phyloP scores from a whole-genome alignment of 495 filamentous ascomycete genomes.

The Mytilinidion resinicola region DNA sequence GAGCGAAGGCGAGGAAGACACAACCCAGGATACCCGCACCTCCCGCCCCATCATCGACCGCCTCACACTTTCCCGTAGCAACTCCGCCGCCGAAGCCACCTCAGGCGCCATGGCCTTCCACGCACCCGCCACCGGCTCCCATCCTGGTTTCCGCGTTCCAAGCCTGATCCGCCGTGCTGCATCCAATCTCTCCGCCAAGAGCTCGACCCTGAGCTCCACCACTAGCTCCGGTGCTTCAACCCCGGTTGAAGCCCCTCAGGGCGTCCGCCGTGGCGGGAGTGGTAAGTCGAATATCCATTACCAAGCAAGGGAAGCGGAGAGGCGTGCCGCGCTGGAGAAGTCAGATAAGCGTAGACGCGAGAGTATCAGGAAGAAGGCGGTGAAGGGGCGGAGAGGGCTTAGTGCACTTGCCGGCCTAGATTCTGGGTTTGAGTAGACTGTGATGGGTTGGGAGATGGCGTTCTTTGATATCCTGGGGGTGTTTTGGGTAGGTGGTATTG shows the following conservation, averaged over 20 bases:
- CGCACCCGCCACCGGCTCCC: conserved; percentile 16
- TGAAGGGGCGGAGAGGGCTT: conserved; percentile 10
- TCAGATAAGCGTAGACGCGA: conserved; percentile 59
- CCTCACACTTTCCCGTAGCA: conserved; percentile 53
- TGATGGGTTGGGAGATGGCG: too few species aligned
- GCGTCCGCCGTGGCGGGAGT: conserved; percentile 43
- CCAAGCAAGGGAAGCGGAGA: conserved; percentile 68
- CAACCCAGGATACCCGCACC: conserved; percentile 14
- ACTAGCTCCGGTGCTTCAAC: conserved; percentile 31
- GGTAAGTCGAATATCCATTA: conserved; percentile 80
- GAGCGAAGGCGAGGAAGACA: conserved; percentile 26
- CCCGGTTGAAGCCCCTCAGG: conserved; percentile 34
- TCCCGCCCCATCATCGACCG: conserved; percentile 58
- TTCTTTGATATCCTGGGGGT: too few species aligned
- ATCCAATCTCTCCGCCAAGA: conserved; percentile 47
- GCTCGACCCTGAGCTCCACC: conserved; percentile 17
- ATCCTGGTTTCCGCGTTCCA: conserved; percentile 62
- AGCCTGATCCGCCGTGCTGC: conserved; percentile 73
- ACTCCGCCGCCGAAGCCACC: conserved; percentile 47
- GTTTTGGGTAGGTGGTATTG: too few species aligned
- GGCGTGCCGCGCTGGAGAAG: conserved; percentile 52
- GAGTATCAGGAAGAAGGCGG: conserved; percentile 53
- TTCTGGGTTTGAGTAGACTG: conserved; percentile 22
- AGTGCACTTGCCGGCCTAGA: conserved; percentile 18
- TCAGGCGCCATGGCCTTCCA: conserved; percentile 33